Percentiles rank a stretch among this genome's conserved stretches.
These are phyloP conservation scores for Ophiostoma fasciatum DNA, from an alignment of 2,329 filamentous ascomycete genomes.

Conservation along the genomic window DNA sequence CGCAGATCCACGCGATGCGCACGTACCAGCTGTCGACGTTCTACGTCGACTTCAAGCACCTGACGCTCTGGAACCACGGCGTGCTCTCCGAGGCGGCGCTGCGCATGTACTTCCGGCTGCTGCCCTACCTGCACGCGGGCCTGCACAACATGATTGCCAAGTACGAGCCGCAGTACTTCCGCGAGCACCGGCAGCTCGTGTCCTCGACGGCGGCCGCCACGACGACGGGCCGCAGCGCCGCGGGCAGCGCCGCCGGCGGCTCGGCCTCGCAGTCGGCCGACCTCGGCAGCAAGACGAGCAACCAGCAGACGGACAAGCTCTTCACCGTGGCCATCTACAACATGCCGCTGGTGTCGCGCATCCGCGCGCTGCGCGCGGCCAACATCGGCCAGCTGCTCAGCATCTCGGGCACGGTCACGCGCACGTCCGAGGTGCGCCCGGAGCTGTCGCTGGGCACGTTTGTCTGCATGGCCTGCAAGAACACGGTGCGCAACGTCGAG, in stretches of 20 bases:
- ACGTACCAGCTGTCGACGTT: conserved; percentile 66
- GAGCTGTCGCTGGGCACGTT: conserved; percentile 90
- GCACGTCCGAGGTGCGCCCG: conserved; percentile 91
- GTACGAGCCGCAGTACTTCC: conserved; percentile 87
- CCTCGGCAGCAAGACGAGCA: conserved; percentile 59
- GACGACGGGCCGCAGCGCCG: conserved; percentile 49
- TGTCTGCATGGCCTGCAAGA: conserved; percentile 74
- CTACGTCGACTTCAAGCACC: conserved; percentile 77
- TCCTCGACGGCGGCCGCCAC: conserved; percentile 28
- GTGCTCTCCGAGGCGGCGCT: conserved; percentile 75
- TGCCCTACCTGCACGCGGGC: conserved; percentile 77
- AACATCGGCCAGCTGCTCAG: conserved; percentile 90
- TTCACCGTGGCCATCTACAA: conserved; percentile 93
- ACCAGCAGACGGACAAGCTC: conserved; percentile 93
- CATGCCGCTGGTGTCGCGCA: conserved; percentile 69
- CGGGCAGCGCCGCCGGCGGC: conserved; percentile 40
- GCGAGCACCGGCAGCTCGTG: conserved; percentile 75
- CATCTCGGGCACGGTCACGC: conserved; percentile 90
- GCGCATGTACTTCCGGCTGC: conserved; percentile 85
- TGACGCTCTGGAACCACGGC: conserved; percentile 62
- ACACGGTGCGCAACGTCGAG: conserved; percentile 77
- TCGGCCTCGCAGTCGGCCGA: conserved; percentile 49
- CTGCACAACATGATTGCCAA: conserved; percentile 89
- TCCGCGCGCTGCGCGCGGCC: conserved; percentile 71
- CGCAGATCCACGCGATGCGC: conserved; percentile 66